Evolutionary conservation across 208 protist species (phyloP), one percentile per base, ranked within the genome.

Genomic region (Crithidia expoeki): DNA sequence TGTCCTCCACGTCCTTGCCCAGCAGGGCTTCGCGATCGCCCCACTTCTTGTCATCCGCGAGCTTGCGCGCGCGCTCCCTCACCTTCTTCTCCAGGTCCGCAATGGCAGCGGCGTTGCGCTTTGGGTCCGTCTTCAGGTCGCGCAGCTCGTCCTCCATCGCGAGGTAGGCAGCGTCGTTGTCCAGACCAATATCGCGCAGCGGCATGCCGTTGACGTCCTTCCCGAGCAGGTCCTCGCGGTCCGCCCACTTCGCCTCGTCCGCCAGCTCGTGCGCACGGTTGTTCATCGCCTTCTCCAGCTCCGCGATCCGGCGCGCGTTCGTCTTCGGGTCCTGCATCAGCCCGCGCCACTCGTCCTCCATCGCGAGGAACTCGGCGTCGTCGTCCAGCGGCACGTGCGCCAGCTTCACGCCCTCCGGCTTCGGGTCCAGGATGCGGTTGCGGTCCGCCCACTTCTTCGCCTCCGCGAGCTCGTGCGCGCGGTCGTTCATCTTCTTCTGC

Each of bases 201-300:
- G 86, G 80, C 47, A 92, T 84, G 58, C 84, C 80, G 44, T 72
- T 74, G 33, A 76, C 77, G 19, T 68, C 58, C 25, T 73, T 60
- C 49, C 89, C 77, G 34, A 94, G 63, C 72, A 90, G 89, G 76
- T 84, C 83, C 57, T 55, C 49, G 2, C 85, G 82, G 79, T 94
- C 83, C 46, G 76, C 55, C 59, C 79, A 67, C 82, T 89, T 90
- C 36, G 87, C 68, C 38, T 70, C 71, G 63, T 70, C 67, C 27
- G 83, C 83, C 16, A 92, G 84, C 52, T 81, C 69, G 50, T 88
- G 78, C n/a, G 81, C 76, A 53, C 80, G 81, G 49, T 88, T 79
- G 74, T 89, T 89, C 21, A 92, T 81, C 34, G 74, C 42, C 17
- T 65, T 74, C 70, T 92, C 86, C 28, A 89, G n/a, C 28, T 79